Base-by-base conservation (phyloP, 257 asterid species). In the Salvia miltiorrhiza region DNA sequence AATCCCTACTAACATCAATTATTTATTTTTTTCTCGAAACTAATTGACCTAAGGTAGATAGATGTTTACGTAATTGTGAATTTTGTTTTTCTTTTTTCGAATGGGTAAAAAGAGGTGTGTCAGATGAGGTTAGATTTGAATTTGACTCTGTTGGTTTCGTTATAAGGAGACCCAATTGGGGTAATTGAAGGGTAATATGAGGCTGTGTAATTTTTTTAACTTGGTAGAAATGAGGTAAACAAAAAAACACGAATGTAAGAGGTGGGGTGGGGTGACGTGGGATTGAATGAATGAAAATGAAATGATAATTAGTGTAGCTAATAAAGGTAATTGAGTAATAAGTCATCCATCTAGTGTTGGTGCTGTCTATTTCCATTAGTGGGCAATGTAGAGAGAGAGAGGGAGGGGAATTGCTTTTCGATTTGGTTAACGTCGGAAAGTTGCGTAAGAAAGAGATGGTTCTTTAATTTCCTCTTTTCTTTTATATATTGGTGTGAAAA, bases 381-480 rank as follows among this genome's bases (percentile, higher is more conserved):
- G 76, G 92, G 67, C 45, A 78, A 57, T 68, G 16, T 40, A 43
- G 53, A 53, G 53, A 63, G 32, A 40, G 76, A 69, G 75, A 81
- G 58, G 65, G 50, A 19, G 68, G 39, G 48, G 73, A 69, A 68
- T 71, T 75, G 85, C 88, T 87, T 88, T 89, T 92, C 94, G 94
- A 91, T 91, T 89, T 87, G 92, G 90, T 80, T 91, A 89, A 84
- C 95, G 90, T 89, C 83, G 90, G 92, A 92, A 81, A 77, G 88
- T 81, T 81, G 95, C 78, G 83, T 80, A 74, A 80, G 88, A 83
- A 83, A 83, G 82, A 81, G 82, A 85, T 79, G 90, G 72, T 83
- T 79, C 81, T 73, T 80, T 67, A 47, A 63, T 80, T 65, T 44
- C 37, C 50, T 7, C 19, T 65, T 37, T 12, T 45, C 52, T 12